phyloP scores from a whole-genome alignment of 352 stramenopile species.

The Phytopythium montanum region DNA sequence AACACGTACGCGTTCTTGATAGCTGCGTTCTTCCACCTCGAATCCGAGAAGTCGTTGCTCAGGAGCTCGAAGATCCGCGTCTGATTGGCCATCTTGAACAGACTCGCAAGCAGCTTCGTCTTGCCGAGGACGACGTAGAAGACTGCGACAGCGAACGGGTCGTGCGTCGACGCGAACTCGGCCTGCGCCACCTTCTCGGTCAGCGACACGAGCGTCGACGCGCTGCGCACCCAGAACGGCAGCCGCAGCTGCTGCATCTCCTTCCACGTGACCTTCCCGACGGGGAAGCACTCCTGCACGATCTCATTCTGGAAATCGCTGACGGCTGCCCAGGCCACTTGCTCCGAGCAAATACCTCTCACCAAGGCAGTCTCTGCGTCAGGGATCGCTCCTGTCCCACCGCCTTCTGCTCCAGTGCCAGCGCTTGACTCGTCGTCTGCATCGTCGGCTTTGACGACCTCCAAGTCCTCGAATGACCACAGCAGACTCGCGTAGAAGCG shows the following conservation, averaged over 20 bases:
- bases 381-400: background rate
- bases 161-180: conserved; percentile 66
- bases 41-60: conserved; percentile 77
- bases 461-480: conserved; percentile 39
- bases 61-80: conserved; percentile 75
- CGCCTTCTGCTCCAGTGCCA: conserved; percentile 9
- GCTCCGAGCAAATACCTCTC: conserved; percentile 70
- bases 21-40: conserved; percentile 80
- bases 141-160: conserved; percentile 82
- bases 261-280: conserved; percentile 49
- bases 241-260: conserved; percentile 61
- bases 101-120: conserved; percentile 65
- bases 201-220: conserved; percentile 42
- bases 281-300: conserved; percentile 68
- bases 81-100: conserved; percentile 86
- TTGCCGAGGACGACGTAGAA: conserved; percentile 88
- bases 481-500: conserved; percentile 69
- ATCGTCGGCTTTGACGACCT: background rate
- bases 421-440: background rate
- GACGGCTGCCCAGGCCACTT: conserved; percentile 68
- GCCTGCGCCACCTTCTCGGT: conserved; percentile 71
- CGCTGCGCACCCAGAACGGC: conserved; percentile 77
- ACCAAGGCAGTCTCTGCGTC: background rate
- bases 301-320: conserved; percentile 64
- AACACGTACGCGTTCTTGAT: conserved; percentile 91